Percentiles rank a stretch among this genome's conserved stretches.
phyloP scores from a whole-genome alignment of 768 basidiomycete species.

The Collybia sp. region DNA sequence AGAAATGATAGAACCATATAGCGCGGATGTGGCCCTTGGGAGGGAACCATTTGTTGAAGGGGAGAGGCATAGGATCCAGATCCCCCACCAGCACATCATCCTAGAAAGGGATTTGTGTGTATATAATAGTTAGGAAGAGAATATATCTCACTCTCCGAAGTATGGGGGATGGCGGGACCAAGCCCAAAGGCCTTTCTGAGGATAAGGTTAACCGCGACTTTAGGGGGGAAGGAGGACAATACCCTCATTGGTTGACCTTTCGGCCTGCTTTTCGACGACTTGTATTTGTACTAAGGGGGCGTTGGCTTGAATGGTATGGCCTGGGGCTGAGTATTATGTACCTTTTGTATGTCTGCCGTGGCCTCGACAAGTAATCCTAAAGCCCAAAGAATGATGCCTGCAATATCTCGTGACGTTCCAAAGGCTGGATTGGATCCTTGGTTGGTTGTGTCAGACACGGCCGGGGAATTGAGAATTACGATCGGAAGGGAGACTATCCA shows the following conservation, averaged over 20 bases:
- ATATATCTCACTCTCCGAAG: constrained; percentile 56
- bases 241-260: constrained; percentile 47
- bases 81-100: constrained; percentile 65
- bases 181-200: constrained; percentile 46
- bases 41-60: constrained; percentile 46
- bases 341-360: constrained; percentile 56
- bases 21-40: constrained; percentile 41
- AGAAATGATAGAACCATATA: constrained; percentile 54
- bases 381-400: constrained; percentile 56
- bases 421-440: constrained; percentile 51
- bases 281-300: constrained; percentile 42
- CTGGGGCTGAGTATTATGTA: constrained; percentile 10
- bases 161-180: constrained; percentile 68
- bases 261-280: constrained; percentile 38
- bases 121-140: background rate
- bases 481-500: constrained; percentile 63
- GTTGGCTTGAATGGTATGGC: background rate
- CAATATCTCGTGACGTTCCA: constrained; percentile 59
- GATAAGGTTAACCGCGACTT: background rate
- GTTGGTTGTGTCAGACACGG: constrained; percentile 40
- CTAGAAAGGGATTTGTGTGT: constrained; percentile 16
- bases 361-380: constrained; percentile 56
- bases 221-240: constrained; percentile 4
- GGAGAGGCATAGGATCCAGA: constrained; percentile 56
- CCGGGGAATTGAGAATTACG: constrained; percentile 64